Evolutionary conservation across 495 filamentous ascomycete species (phyloP).

Genomic region (Talaromyces liani): DNA sequence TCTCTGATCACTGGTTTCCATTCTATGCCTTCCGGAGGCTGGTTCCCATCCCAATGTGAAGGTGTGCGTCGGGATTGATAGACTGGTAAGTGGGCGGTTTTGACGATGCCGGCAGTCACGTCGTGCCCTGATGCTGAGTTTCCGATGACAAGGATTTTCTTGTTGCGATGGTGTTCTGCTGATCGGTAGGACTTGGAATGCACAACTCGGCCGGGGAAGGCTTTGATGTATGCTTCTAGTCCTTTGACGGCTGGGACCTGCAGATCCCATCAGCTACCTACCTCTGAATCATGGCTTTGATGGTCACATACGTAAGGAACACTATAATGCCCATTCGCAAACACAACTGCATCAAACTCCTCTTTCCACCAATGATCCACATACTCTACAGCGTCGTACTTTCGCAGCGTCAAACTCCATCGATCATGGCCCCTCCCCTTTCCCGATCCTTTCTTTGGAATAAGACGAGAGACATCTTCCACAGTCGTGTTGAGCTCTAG

Average conservation of each 20-base stretch:
- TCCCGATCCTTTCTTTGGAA: too few relatives aligned
- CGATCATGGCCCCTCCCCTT: constrained; percentile 11
- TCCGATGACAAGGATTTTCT: constrained; percentile 37
- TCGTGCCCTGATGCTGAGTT: constrained; percentile 47
- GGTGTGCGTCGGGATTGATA: constrained; percentile 36
- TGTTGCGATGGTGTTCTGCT: constrained; percentile 18
- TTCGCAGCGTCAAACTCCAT: constrained; percentile 39
- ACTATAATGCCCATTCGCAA: constrained; percentile 46
- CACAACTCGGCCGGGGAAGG: constrained; percentile 28
- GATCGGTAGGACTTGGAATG: constrained; percentile 43
- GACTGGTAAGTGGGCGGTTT: constrained; percentile 25
- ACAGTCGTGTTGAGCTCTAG: constrained; percentile 41
- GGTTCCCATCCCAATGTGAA: constrained; percentile 36
- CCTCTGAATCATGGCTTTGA: too few relatives aligned
- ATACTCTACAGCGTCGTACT: constrained; percentile 26
- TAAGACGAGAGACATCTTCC: constrained; percentile 33
- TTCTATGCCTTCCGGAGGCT: constrained; percentile 29
- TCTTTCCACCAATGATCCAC: constrained; percentile 44
- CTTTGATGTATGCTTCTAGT: constrained; percentile 26
- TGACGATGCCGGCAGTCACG: constrained; percentile 28
- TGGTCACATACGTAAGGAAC: too few relatives aligned
- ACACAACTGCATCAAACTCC: constrained; percentile 38
- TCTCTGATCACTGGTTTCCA: constrained; percentile 38
- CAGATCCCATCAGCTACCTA: too few relatives aligned
- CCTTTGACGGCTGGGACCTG: constrained; percentile 36